Conservation (phyloP, 192 early-diverging fungal species). For the Umbelopsis vinacea region DNA sequence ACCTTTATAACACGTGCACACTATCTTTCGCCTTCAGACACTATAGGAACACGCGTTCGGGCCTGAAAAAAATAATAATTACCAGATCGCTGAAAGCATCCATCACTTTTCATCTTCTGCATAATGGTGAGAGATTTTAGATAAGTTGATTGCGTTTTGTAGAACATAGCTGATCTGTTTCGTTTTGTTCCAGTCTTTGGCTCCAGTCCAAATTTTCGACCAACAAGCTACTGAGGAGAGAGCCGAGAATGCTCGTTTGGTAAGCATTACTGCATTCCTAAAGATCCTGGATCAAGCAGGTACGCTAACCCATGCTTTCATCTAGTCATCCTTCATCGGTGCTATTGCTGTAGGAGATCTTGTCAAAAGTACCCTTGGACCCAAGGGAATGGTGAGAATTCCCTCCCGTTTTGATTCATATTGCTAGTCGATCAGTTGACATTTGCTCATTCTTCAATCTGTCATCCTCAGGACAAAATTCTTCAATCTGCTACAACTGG, state of each 20-base stretch:
- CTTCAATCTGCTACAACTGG: slow-evolving; percentile 89
- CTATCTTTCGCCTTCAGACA: not conserved
- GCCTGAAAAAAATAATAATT: slow-evolving; percentile 24
- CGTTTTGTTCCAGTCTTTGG: slow-evolving; percentile 51
- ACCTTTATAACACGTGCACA: slow-evolving; percentile 3
- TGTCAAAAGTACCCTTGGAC: slow-evolving; percentile 96
- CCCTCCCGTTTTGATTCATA: not conserved
- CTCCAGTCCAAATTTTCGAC: slow-evolving; percentile 93
- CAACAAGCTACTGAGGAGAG: slow-evolving; percentile 95
- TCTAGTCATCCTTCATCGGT: slow-evolving; percentile 90
- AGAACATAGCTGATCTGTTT: not conserved
- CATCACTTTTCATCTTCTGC: slow-evolving; percentile 22
- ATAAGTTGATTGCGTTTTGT: not conserved
- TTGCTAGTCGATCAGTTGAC: not conserved
- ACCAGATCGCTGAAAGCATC: slow-evolving; percentile 12
- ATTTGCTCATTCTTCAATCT: not conserved
- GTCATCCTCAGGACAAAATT: slow-evolving; percentile 87
- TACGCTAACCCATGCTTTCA: slow-evolving; percentile 12
- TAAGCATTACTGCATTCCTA: slow-evolving; percentile 45
- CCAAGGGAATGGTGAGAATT: slow-evolving; percentile 91
- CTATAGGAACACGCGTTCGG: slow-evolving; percentile 12
- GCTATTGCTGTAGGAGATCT: slow-evolving; percentile 99
- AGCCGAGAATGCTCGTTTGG: slow-evolving; percentile 97
- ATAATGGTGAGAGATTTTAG: not conserved
- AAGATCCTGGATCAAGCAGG: not conserved